Conservation (phyloP, 768 basidiomycete species). For the Porpolomopsis calyptriformis region DNA sequence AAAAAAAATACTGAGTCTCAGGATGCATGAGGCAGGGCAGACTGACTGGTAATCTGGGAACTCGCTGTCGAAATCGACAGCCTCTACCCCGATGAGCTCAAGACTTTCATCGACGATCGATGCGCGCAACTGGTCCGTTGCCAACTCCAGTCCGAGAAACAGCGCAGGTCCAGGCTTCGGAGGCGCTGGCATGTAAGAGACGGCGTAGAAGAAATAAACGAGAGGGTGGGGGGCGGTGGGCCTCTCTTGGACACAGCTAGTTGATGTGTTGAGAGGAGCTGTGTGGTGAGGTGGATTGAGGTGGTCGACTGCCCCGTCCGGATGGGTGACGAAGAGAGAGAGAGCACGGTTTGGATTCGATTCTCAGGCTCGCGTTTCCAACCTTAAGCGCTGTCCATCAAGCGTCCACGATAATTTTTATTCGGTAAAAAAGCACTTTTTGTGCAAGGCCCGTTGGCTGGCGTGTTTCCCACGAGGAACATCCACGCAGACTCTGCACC, state of each 20-base stretch:
- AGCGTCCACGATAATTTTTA: background rate
- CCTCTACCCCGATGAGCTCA: slow-evolving; percentile 73
- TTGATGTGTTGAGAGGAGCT: slow-evolving; percentile 1
- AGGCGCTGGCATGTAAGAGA: slow-evolving; percentile 29
- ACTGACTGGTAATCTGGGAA: slow-evolving; percentile 74
- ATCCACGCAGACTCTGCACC: too few species aligned
- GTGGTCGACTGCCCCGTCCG: too few species aligned
- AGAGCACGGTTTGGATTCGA: slow-evolving; percentile 3
- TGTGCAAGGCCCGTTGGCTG: background rate
- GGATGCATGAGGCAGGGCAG: too few species aligned
- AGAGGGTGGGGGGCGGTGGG: background rate
- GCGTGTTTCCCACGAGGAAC: background rate
- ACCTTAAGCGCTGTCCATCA: slow-evolving; percentile 5
- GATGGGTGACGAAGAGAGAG: background rate
- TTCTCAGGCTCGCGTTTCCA: slow-evolving; percentile 9
- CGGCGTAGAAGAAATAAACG: background rate
- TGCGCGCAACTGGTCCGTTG: slow-evolving; percentile 74
- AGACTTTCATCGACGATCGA: slow-evolving; percentile 76
- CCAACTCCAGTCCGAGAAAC: slow-evolving; percentile 80
- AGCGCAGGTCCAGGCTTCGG: slow-evolving; percentile 39
- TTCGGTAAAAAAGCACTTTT: background rate
- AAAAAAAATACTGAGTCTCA: too few species aligned
- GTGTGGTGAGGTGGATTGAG: background rate
- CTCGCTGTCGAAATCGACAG: slow-evolving; percentile 75
- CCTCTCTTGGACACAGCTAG: background rate